phyloP scores from a whole-genome alignment of 2,329 filamentous ascomycete genomes.

The Diaporthe destruens region DNA sequence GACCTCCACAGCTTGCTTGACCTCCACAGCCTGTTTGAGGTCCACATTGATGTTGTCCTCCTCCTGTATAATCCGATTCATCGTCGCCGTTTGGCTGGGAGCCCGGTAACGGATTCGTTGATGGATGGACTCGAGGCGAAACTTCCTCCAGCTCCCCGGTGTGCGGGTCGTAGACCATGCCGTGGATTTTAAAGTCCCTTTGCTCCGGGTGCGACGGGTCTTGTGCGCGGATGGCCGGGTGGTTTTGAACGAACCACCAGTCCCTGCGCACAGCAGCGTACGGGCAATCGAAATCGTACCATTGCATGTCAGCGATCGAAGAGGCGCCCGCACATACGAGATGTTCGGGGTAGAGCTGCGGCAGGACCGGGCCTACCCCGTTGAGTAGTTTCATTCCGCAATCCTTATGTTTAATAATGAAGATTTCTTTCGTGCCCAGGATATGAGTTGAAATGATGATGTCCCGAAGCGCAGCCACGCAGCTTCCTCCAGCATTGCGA shows the following conservation, averaged over 20 bases:
- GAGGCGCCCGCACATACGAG: constrained; percentile 1
- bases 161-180: not conserved
- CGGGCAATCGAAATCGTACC: not conserved
- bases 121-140: not conserved
- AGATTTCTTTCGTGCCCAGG: constrained; percentile 79
- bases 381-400: constrained; percentile 71
- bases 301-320: constrained; percentile 14
- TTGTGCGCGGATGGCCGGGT: constrained; percentile 8
- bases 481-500: constrained; percentile 78
- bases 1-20: no score
- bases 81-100: constrained; percentile 19
- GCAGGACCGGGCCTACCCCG: not conserved
- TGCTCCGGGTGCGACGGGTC: not conserved
- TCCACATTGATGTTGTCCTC: no score
- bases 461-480: constrained; percentile 78
- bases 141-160: constrained; percentile 4
- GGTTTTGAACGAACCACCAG: constrained; percentile 30
- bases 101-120: not conserved
- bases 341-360: not conserved
- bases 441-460: constrained; percentile 85
- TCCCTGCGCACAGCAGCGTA: not conserved
- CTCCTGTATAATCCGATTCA: no score
- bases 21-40: no score
- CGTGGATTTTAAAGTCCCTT: not conserved
- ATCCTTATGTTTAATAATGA: constrained; percentile 80